Base-by-base conservation (phyloP, 768 basidiomycete species). In the Rhizopogon roseolus region DNA sequence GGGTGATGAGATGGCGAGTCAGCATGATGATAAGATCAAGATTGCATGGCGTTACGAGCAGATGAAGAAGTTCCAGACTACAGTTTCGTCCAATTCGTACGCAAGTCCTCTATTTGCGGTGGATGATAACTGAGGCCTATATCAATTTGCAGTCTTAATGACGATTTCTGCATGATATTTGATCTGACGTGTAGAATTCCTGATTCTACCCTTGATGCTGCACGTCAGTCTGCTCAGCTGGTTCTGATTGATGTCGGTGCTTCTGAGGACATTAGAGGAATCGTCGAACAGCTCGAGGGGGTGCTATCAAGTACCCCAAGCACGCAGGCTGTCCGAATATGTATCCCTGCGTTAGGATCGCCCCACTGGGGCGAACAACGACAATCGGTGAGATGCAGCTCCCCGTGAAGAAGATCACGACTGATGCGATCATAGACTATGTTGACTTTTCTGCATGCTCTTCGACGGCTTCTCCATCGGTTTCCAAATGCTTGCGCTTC, bases 11-110 rank as follows among this genome's bases (percentile, higher is more conserved):
- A 59, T 59, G 34, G 59, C 58, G n/a, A 64, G 65, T 11, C 76
- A 76, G 59, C 64, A 62, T 36, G 78, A 73, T 40, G 76, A 82
- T 27, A 85, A 84, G 61, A 88, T 95, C 59, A 96, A 90, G 73
- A 98, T 99, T 62, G 97, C 97, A 29, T 99, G 97, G 91, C 81
- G 97, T 64, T 99, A 99, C 69, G 92, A 93, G 63, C 80, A 85
- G 54, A 90, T 98, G 90, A 90, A 88, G 72, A 85, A 78, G 70
- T 96, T 97, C 67, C 82, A 91, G 72, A 97, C 94, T 4, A 93
- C 91, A 2, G 84, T 93, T 19, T 57, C 73, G 45, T 65, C 76
- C 42, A 71, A 71, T 57, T 70, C 72, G 76, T 81, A 76, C 66
- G 82, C 80, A 54, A 63, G 66, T 68, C 64, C 55, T 41, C 54